Conservation (phyloP, 1,284 basidiomycete genomes). For the Trichosporon sp. region DNA sequence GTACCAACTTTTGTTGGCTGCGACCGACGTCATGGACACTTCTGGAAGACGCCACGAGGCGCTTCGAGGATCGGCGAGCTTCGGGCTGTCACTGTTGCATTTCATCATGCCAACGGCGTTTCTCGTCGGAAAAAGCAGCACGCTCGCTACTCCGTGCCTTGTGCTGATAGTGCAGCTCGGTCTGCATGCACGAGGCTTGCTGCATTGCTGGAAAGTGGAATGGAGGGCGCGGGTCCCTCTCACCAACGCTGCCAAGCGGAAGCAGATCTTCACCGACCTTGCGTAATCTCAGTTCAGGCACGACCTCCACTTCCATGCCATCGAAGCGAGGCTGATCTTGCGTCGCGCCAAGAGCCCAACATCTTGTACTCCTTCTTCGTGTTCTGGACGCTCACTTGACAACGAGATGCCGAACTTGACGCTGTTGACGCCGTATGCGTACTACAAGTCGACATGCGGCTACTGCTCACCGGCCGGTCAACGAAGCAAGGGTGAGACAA, state of each 20-base stretch:
- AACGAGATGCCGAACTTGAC: constrained; percentile 34
- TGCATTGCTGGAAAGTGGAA: not conserved
- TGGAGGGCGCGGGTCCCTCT: not conserved
- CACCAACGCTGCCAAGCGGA: not conserved
- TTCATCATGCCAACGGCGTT: not conserved
- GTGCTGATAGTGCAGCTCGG: not conserved
- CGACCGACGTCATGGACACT: constrained; percentile 16
- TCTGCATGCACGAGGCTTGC: not conserved
- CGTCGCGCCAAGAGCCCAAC: not conserved
- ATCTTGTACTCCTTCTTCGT: not conserved
- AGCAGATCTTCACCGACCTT: constrained; percentile 11
- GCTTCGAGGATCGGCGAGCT: constrained; percentile 4
- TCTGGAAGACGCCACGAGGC: constrained; percentile 15
- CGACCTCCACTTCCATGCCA: not conserved
- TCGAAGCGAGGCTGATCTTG: not conserved
- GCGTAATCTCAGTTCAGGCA: not conserved
- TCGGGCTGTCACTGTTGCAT: not conserved
- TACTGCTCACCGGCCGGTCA: constrained; percentile 57
- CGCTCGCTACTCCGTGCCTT: not conserved
- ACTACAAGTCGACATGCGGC: constrained; percentile 56
- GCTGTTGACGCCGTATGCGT: constrained; percentile 47
- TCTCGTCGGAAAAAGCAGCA: not conserved
- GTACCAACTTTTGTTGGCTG: constrained; percentile 7
- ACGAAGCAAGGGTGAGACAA: constrained; percentile 42
- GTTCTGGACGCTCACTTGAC: not conserved